Percentiles rank a stretch among this genome's conserved stretches.
phyloP scores from a whole-genome alignment of 768 basidiomycete species.

The Tylopilus vinaceipallidus region DNA sequence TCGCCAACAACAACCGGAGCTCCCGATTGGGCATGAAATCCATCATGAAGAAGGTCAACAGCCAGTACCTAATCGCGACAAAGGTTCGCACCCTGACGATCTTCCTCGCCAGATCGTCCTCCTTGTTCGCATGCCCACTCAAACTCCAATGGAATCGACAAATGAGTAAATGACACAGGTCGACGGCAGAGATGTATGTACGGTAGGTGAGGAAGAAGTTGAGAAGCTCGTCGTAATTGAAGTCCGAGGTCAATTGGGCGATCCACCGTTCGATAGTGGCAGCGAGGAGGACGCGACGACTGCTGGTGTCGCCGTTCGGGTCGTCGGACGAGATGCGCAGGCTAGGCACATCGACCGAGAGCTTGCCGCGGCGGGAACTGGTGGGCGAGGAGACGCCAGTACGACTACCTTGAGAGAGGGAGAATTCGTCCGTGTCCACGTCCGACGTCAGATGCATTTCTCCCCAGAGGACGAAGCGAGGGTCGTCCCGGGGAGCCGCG shows the following conservation, averaged over 20 bases:
- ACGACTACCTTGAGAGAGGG: slow-evolving; percentile 38
- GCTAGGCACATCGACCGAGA: slow-evolving; percentile 28
- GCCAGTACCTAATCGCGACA: slow-evolving; percentile 87
- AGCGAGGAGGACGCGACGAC: slow-evolving; percentile 62
- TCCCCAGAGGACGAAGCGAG: slow-evolving; percentile 91
- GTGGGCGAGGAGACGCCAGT: slow-evolving; percentile 40
- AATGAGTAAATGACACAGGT: slow-evolving; percentile 79
- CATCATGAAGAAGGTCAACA: slow-evolving; percentile 84
- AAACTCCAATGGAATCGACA: slow-evolving; percentile 90
- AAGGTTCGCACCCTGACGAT: slow-evolving; percentile 88
- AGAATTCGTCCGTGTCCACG: slow-evolving; percentile 37
- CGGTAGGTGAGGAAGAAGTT: slow-evolving; percentile 93
- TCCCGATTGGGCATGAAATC: slow-evolving; percentile 85
- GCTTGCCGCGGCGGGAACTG: slow-evolving; percentile 36
- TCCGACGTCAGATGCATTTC: slow-evolving; percentile 40
- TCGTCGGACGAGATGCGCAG: slow-evolving; percentile 23
- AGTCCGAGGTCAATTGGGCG: slow-evolving; percentile 82
- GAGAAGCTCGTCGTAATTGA: slow-evolving; percentile 83
- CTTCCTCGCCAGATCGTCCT: slow-evolving; percentile 69
- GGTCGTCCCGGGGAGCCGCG: slow-evolving; percentile 79
- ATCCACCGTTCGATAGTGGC: slow-evolving; percentile 94
- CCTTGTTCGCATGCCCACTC: slow-evolving; percentile 29
- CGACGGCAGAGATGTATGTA: slow-evolving; percentile 74
- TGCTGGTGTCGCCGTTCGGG: slow-evolving; percentile 29
- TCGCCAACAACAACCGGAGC: slow-evolving; percentile 66